Evolutionary conservation across 306 rosid genomes (phyloP), one percentile per base, ranked within the genome.

Genomic region (Acacia acuminata): DNA sequence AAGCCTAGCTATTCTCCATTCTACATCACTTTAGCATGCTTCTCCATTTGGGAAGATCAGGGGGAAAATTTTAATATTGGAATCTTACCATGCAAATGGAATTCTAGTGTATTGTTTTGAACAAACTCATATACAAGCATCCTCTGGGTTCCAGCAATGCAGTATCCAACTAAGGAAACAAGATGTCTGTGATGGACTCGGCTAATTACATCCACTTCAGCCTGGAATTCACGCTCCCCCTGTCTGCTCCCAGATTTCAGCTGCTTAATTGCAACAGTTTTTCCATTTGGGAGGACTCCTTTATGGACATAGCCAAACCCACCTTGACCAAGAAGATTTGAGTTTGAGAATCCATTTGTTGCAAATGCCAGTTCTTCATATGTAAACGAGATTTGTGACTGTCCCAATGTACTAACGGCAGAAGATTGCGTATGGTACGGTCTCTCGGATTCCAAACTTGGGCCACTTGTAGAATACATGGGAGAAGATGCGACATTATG

Each of bases 171-270:
- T 30, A 91, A 82, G 45, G 92, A 85, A 82, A 91, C 96, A 68
- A 91, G 96, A 63, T 91, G 88, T 47, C 89, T 83, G 75, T 91
- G 93, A 87, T 91, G 96, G 65, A 91, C 89, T 30, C 90, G 93
- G 73, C 89, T 76, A 76, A 91, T 89, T 82, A 91, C 88, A 75
- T 91, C 94, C 0, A 91, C 90, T 86, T 89, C 94, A 1, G 94
- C 91, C 77, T 69, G 86, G 50, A 91, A 91, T 77, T 91, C 96
- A 16, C 96, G 96, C 71, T 91, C 93, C 69, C 93, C 93, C 45
- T 91, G 93, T 38, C 84, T 72, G 25, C 93, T 91, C 81, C 85
- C 92, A 56, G 85, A 87, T 79, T 86, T 91, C 63, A 86, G 83
- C 77, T 88, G 96, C 87, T 89, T 91, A 38, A 91, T 75, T 38